Evolutionary conservation across 805 yeast genomes (phyloP).

Genomic region (Wickerhamiella azymoides): DNA sequence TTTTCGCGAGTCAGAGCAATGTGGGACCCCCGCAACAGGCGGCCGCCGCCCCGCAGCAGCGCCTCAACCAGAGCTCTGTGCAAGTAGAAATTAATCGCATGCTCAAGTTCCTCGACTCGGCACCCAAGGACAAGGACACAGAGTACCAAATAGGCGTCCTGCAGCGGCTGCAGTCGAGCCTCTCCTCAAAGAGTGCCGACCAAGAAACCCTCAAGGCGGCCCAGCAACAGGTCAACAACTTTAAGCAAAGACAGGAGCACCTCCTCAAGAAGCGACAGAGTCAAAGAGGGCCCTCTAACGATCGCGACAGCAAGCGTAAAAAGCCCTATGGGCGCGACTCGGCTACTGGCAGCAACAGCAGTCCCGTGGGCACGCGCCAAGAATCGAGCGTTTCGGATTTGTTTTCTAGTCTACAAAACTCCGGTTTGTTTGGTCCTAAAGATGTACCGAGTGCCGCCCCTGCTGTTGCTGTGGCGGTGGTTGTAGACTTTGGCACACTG

Average conservation of each 20-base stretch:
- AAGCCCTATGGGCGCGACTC: conserved; percentile 5
- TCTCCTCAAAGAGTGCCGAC: conserved; percentile 22
- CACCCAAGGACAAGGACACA: conserved; percentile 19
- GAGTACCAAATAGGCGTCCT: conserved; percentile 22
- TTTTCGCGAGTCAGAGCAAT: conserved; percentile 34
- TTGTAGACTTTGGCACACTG: conserved; percentile 16
- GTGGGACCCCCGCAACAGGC: neutral
- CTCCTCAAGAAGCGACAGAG: neutral
- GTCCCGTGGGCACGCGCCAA: neutral
- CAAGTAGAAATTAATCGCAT: conserved; percentile 22
- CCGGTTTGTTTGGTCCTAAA: conserved; percentile 18
- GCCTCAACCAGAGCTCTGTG: conserved; percentile 20
- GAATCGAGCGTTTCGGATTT: conserved; percentile 7
- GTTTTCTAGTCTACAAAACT: conserved; percentile 18
- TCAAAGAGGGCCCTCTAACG: neutral
- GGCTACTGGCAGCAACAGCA: conserved; percentile 6
- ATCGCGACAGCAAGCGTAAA: conserved; percentile 1
- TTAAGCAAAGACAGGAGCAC: conserved; percentile 8
- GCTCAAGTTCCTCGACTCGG: conserved; percentile 16
- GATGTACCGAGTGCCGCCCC: neutral
- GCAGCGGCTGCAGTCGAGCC: conserved; percentile 20
- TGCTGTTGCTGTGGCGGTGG: no score
- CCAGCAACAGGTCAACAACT: conserved; percentile 21
- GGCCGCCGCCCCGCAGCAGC: conserved; percentile 4
- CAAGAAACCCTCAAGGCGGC: conserved; percentile 20